These are phyloP conservation scores for Anastatica hierochuntica DNA, from an alignment of 345 rosid genomes.

Conservation along the genomic window DNA sequence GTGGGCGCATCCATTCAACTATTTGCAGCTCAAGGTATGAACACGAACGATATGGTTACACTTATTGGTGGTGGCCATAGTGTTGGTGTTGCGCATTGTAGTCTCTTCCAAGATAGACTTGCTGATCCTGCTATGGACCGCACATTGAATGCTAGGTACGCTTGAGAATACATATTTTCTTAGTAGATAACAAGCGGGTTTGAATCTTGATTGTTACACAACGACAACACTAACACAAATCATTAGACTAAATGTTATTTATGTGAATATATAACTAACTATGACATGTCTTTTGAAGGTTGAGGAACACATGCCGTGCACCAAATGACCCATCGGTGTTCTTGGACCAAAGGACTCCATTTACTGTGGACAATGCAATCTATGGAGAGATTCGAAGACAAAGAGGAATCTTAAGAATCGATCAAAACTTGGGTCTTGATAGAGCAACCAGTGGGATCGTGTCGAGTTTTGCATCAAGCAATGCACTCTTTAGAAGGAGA, in stretches of 20 bases:
- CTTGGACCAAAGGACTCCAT: constrained; percentile 52
- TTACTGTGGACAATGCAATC: constrained; percentile 37
- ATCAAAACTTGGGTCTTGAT: constrained; percentile 47
- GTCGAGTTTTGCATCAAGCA: constrained; percentile 29
- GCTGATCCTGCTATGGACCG: constrained; percentile 48
- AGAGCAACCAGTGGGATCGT: constrained; percentile 33
- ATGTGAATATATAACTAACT: no score
- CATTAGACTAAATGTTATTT: no score
- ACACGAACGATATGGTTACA: constrained; percentile 49
- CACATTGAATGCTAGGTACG: constrained; percentile 15
- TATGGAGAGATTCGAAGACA: constrained; percentile 33
- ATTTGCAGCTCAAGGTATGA: constrained; percentile 41
- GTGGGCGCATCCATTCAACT: constrained; percentile 28
- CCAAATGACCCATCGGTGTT: constrained; percentile 41
- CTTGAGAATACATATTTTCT: no score
- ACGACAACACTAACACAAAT: no score
- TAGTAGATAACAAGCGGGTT: no score
- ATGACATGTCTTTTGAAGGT: no score
- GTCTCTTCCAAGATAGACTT: constrained; percentile 47
- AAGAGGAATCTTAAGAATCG: constrained; percentile 52
- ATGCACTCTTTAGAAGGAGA: constrained; percentile 27
- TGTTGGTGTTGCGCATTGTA: constrained; percentile 54
- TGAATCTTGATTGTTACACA: no score
- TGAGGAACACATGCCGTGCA: constrained; percentile 30
- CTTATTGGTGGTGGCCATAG: constrained; percentile 66